Evolutionary conservation across 768 basidiomycete species (phyloP).

Genomic region (Termitomyces sp.): DNA sequence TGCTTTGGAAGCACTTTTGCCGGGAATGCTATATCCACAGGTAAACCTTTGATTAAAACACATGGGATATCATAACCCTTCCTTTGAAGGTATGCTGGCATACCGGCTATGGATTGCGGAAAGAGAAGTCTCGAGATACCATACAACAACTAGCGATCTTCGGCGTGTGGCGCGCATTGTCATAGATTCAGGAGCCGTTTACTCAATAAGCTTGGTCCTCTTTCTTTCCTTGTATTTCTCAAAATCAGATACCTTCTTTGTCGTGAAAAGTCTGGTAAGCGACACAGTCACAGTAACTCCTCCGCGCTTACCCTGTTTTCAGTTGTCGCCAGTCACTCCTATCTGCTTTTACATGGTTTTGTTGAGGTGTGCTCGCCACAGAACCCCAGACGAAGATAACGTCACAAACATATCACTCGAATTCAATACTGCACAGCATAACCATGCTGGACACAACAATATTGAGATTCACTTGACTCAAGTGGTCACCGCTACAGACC

Average conservation of each 20-base stretch:
- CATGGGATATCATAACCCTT: neutral
- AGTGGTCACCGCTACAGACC: neutral
- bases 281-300: neutral
- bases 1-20: neutral
- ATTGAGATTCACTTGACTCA: neutral
- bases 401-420: neutral
- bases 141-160: neutral
- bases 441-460: neutral
- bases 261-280: neutral
- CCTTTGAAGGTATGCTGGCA: neutral
- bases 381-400: neutral
- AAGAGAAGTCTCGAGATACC: neutral
- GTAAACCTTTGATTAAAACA: neutral
- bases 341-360: conserved; percentile 1
- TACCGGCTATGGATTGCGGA: neutral
- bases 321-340: neutral
- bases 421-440: neutral
- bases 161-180: neutral
- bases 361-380: neutral
- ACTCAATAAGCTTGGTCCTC: neutral
- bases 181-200: neutral
- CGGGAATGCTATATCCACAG: neutral
- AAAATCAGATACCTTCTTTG: neutral
- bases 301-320: neutral
- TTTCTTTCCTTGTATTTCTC: neutral